Evolutionary conservation across 345 rosid genomes (phyloP).

Genomic region (Carallia pectinifolia): DNA sequence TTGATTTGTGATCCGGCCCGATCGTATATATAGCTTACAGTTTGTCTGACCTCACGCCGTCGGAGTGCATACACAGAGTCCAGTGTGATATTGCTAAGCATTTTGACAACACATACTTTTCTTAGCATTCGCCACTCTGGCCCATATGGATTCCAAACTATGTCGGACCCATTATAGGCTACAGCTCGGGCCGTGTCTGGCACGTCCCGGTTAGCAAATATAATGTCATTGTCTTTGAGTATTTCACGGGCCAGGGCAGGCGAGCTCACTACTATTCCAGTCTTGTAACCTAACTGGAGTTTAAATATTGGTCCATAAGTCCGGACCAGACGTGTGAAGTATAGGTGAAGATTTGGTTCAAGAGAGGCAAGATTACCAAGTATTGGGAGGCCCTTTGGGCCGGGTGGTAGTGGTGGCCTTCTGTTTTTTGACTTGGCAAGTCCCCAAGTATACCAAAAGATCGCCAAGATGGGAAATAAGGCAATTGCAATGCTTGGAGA

Average conservation of each 20-base stretch:
- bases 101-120: conserved; percentile 39
- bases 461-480: background rate
- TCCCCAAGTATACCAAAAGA: conserved; percentile 20
- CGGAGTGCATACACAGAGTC: conserved; percentile 49
- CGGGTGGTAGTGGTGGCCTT: conserved; percentile 37
- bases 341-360: conserved; percentile 50
- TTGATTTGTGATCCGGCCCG: no score
- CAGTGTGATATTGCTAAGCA: conserved; percentile 49
- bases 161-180: conserved; percentile 40
- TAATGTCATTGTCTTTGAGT: conserved; percentile 46
- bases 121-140: conserved; percentile 56
- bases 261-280: conserved; percentile 41
- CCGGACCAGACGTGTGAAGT: conserved; percentile 37
- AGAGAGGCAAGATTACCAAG: conserved; percentile 50
- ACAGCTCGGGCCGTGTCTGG: conserved; percentile 21
- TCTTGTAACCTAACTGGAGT: conserved; percentile 42
- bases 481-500: background rate
- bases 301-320: conserved; percentile 47
- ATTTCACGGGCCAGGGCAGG: conserved; percentile 39
- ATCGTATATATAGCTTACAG: conserved; percentile 27
- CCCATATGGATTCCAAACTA: conserved; percentile 47
- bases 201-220: conserved; percentile 46
- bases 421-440: conserved; percentile 3
- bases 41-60: conserved; percentile 40
- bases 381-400: conserved; percentile 49